Conservation (phyloP, 345 rosid species). For the Eucalyptus polybractea region DNA sequence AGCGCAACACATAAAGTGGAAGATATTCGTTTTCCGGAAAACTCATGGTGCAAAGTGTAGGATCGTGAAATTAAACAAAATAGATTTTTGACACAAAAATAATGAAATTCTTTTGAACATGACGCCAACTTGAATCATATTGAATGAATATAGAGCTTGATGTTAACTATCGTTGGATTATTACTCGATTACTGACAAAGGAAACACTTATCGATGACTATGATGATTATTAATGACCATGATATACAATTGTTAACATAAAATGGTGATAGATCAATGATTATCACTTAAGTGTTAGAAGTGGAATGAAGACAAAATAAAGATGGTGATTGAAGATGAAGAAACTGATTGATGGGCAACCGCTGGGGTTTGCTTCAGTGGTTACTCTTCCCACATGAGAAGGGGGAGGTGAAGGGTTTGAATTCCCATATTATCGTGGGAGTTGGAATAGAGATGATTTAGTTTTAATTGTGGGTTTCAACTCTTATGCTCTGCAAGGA, state of each 20-base stretch:
- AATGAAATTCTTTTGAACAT: background rate
- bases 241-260: no score
- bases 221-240: background rate
- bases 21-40: background rate
- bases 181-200: no score
- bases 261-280: background rate
- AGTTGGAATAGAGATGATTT: no score
- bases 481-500: no score
- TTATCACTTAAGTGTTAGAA: background rate
- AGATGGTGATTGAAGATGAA: background rate
- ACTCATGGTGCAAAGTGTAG: background rate
- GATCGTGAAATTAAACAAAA: background rate
- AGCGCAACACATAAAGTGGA: background rate
- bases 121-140: background rate
- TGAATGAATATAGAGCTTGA: background rate
- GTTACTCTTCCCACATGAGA: no score
- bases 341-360: background rate
- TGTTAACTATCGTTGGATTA: no score
- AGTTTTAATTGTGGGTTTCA: no score
- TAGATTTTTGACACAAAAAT: background rate
- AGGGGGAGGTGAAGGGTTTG: no score
- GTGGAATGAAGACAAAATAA: background rate
- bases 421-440: no score
- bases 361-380: rapidly evolving
- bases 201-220: no score